Evolutionary conservation across 2,329 filamentous ascomycete species (phyloP), one percentile per base, ranked within the genome.

Genomic region (Exophiala lecanii-corni): DNA sequence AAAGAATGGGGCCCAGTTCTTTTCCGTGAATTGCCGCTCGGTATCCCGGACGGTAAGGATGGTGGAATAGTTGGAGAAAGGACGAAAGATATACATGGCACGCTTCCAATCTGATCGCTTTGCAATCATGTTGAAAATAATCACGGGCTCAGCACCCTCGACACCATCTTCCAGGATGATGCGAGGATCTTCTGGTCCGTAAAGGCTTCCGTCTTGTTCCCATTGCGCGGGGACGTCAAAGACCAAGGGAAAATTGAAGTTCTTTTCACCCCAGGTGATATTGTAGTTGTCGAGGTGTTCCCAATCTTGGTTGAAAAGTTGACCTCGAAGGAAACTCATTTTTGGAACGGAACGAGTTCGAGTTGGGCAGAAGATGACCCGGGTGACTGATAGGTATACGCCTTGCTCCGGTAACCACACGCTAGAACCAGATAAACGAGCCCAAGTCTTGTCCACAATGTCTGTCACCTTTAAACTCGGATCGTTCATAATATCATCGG

Each of bases 1-100:
- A 23, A 57, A 55, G 39, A 57, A 57, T 3, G 55, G 55, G 25
- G 51, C 50, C 55, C 55, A 57, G 28, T 56, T 55, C 43, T 56
- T 57, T 39, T 57, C 55, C 16, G 39, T 38, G 6, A 41, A 33
- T 20, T 33, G 32, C 18, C 45, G 39, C 10, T 50, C 50, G 16
- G 36, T 39, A 37, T 50, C 43, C 13, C 50, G 43, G 37, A 56
- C 50, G 12, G 46, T 55, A 25, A 57, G 47, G 19, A 52, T 37
- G 7, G 47, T 51, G 5, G 53, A 54, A 16, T 44, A 33, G 26
- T 55, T 54, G 5, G 50, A 50, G 38, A 57, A 57, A 5, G 55
- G 54, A 10, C 54, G 50, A 28, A 51, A 53, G 16, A 55, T 45
- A 31, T 51, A 49, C 49, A 57, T 56, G 2, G 54, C 54, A 34